phyloP scores from a whole-genome alignment of 768 basidiomycete species.

The Strobilomyces echinocephalus region DNA sequence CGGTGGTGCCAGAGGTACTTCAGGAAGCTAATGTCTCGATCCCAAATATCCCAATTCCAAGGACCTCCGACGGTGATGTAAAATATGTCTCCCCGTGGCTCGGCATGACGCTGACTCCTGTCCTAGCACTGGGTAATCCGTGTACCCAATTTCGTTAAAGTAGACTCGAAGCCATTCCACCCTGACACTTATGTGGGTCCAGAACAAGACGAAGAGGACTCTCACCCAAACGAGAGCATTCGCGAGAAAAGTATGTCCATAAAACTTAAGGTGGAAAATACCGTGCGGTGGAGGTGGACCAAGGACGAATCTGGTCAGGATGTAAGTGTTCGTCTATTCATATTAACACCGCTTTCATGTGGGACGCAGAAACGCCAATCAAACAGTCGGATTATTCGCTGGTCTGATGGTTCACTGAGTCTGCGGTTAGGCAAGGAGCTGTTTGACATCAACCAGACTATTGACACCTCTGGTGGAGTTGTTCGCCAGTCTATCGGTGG shows the following conservation, averaged over 20 bases:
- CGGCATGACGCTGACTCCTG: constrained; percentile 5
- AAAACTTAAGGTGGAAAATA: constrained; percentile 89
- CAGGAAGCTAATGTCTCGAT: constrained; percentile 70
- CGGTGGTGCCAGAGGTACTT: constrained; percentile 46
- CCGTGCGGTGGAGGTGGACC: constrained; percentile 92
- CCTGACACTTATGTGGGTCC: constrained; percentile 79
- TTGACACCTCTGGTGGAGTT: constrained; percentile 70
- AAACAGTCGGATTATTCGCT: constrained; percentile 86
- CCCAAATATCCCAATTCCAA: constrained; percentile 83
- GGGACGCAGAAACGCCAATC: constrained; percentile 67
- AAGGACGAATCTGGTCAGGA: constrained; percentile 70
- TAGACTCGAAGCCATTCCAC: constrained; percentile 88
- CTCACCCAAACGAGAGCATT: constrained; percentile 51
- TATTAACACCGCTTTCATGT: background rate
- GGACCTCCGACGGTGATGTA: constrained; percentile 78
- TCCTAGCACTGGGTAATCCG: constrained; percentile 80
- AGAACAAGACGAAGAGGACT: constrained; percentile 69
- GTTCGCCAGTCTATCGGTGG: constrained; percentile 55
- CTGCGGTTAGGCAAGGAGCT: constrained; percentile 90
- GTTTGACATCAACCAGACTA: constrained; percentile 80
- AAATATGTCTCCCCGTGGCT: constrained; percentile 23
- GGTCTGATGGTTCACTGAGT: constrained; percentile 93
- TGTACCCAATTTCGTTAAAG: constrained; percentile 89
- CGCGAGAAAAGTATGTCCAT: constrained; percentile 80
- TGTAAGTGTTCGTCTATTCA: constrained; percentile 44